Evolutionary conservation across 495 filamentous ascomycete species (phyloP), one percentile per base, ranked within the genome.

Genomic region (Pseudotulostoma volvatum): DNA sequence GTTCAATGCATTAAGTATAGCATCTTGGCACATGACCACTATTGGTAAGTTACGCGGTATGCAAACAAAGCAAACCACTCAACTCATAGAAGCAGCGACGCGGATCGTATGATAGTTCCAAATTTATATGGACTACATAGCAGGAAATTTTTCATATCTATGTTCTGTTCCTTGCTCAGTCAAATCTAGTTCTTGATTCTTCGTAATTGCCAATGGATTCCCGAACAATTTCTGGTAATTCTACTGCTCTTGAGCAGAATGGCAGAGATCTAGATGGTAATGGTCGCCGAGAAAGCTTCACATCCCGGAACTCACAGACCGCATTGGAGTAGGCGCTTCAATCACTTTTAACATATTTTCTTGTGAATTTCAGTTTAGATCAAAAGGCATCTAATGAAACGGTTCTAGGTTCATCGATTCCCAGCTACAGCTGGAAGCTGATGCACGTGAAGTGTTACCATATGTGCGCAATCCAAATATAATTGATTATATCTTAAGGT

Each of bases 401-500:
- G 82, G 31, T 97, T 85, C 56, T 86, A 88, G 82, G 31, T 97
- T 85, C 56, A 87, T 96, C 49, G 73, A 81, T 44, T 77, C 74
- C 39, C 90, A 99, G 50, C 79, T 93, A 42, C 75, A 76, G 38
- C 77, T 99, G 39, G 90, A 99, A 61, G 79, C 77, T 15, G 90
- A 99, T 59, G 90, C 90, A 30, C 84, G 90, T 37, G 88, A 96
- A 64, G 75, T 78, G 43, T 71, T 99, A 19, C 92, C 92, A 45
- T 99, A 93, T 60, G 82, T 87, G 55, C 52, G 67, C 43, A 18
- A 11, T 16, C 13, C 31, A 18, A 36, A 31, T 25, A 44, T 34
- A n/a, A n/a, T n/a, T n/a, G n/a, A n/a, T n/a, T n/a, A n/a, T n/a
- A n/a, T n/a, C n/a, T n/a, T n/a, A n/a, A n/a, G n/a, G n/a, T 39